Base-by-base conservation (phyloP, 768 basidiomycete genomes). In the Rickenella mellea region DNA sequence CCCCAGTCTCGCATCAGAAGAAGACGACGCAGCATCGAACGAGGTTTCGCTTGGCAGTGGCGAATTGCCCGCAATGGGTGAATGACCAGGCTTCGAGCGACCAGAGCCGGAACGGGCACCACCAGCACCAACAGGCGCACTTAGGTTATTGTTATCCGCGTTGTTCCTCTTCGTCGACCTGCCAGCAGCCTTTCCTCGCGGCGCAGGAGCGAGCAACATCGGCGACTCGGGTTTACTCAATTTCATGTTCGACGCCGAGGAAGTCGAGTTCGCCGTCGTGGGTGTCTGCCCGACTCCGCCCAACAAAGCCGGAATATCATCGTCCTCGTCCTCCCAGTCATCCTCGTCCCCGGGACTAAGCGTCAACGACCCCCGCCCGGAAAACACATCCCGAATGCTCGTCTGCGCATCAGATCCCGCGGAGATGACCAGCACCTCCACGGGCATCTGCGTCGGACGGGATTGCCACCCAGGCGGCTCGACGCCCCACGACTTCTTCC, bases 401-500 rank as follows among this genome's bases (percentile, higher is more conserved):
- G 61, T 58, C 1, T 64, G 49, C n/a, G 39, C 47, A 26, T 50
- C 54, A 27, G 51, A 46, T 39, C 50, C 62, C 20, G 80, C 72
- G 1, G 74, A 82, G 35, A 88, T 73, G n/a, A 76, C 73, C 10
- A 88, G 67, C 7, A 88, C 83, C 56, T 90, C 87, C 22, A 88
- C 68, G 0, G 88, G 83, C 4, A 80, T 60, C 52, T 80, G 80
- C 10, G 65, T 70, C 39, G 58, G 59, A 3, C 82, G 73, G 27
- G 67, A 71, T 49, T 84, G 80, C 85, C 86, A 89, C 14, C 86
- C 87, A 17, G 87, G 85, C 5, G 87, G 88, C 52, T 90, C 85
- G 22, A 80, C 63, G 1, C 88, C 88, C 88, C 88, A 91, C 6
- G 81, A 76, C 59, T 87, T 88, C 68, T 86, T 89, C 88, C 88